Evolutionary conservation across 2,329 filamentous ascomycete species (phyloP).

Genomic region (Arthrobotrys entomopaga): DNA sequence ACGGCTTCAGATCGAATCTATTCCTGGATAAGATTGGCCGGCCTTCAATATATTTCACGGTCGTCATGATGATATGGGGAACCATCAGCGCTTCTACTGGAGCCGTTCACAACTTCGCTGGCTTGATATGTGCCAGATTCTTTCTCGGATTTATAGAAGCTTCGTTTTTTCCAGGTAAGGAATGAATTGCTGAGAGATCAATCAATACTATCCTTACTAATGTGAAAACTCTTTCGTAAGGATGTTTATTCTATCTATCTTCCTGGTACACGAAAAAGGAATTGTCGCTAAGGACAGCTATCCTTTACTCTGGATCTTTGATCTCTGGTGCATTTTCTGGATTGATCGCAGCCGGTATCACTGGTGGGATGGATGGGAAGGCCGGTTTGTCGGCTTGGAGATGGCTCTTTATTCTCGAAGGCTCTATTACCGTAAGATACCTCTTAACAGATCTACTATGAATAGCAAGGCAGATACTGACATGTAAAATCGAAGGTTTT

Average conservation of each 20-base stretch:
- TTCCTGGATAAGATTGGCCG: constrained; percentile 67
- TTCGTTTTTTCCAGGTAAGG: constrained; percentile 68
- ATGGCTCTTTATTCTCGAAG: constrained; percentile 77
- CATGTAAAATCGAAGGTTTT: constrained; percentile 61
- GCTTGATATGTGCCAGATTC: constrained; percentile 69
- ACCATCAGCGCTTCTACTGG: constrained; percentile 70
- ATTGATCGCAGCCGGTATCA: constrained; percentile 73
- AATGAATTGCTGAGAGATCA: too few species aligned
- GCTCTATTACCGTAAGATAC: constrained; percentile 67
- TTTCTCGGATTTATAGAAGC: constrained; percentile 73
- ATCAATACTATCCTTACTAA: too few species aligned
- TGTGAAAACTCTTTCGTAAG: too few species aligned
- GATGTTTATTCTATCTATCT: constrained; percentile 71
- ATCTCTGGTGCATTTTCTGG: constrained; percentile 78
- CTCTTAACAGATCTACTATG: background rate
- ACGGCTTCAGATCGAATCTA: constrained; percentile 63
- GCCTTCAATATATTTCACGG: constrained; percentile 67
- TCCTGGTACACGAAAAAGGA: constrained; percentile 75
- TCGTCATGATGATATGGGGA: constrained; percentile 71
- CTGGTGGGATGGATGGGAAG: constrained; percentile 71
- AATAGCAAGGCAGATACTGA: background rate
- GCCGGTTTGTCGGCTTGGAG: constrained; percentile 72
- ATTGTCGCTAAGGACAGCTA: constrained; percentile 72
- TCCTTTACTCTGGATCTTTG: constrained; percentile 75
- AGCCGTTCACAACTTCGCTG: constrained; percentile 66